phyloP scores from a whole-genome alignment of 2,329 filamentous ascomycete species.

The Aspergillus japonicus region DNA sequence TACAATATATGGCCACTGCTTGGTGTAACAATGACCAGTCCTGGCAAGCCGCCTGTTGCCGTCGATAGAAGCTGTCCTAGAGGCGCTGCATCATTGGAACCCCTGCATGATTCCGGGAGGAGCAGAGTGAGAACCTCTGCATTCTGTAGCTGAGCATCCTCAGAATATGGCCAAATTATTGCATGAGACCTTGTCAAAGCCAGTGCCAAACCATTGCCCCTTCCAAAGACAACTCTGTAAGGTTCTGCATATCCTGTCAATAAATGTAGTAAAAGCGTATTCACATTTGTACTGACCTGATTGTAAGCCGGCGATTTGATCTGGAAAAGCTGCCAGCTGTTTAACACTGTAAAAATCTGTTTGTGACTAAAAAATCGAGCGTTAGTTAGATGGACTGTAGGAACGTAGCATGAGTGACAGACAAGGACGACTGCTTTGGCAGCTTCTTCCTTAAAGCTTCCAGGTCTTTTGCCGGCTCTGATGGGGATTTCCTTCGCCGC shows the following conservation, averaged over 20 bases:
- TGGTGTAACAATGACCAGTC: conserved; percentile 82
- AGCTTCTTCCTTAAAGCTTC: conserved; percentile 30
- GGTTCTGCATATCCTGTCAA: conserved; percentile 47
- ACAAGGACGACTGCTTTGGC: conserved; percentile 41
- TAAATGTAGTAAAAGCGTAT: conserved; percentile 10
- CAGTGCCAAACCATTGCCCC: conserved; percentile 70
- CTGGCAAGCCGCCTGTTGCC: conserved; percentile 75
- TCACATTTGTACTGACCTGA: conserved; percentile 54
- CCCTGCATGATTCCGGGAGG: conserved; percentile 70
- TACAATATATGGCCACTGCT: conserved; percentile 82
- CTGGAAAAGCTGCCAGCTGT: conserved; percentile 78
- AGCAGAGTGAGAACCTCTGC: conserved; percentile 74
- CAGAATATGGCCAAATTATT: conserved; percentile 84
- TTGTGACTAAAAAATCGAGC: conserved; percentile 59
- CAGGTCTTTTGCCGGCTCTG: conserved; percentile 38
- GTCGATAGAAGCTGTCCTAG: conserved; percentile 80
- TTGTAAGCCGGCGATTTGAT: conserved; percentile 67
- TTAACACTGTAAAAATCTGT: conserved; percentile 83
- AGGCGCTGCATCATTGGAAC: conserved; percentile 69
- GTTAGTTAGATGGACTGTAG: conserved; percentile 12
- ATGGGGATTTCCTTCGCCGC: conserved; percentile 35
- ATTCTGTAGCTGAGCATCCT: conserved; percentile 30
- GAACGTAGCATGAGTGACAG: conserved; percentile 8
- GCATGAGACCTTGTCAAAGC: conserved; percentile 78
- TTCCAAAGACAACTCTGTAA: conserved; percentile 65